A percentile compares a stretch with the other conserved stretches of the same genome.
Evolutionary conservation across 192 early-diverging fungal species (phyloP).

Genomic region (Backusella mclennaniae): DNA sequence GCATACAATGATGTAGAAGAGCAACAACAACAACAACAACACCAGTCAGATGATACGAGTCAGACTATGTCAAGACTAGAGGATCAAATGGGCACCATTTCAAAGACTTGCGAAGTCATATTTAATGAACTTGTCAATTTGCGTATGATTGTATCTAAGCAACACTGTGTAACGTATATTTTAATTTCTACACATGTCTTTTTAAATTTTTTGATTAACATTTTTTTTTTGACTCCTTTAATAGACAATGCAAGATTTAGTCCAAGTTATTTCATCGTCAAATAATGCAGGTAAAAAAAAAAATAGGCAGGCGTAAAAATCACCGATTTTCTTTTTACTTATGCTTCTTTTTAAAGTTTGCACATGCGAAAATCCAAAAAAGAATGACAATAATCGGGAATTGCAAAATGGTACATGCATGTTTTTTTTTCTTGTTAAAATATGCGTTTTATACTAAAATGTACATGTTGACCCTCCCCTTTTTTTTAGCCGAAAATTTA

Average conservation of each 20-base stretch:
- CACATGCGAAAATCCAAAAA: not conserved
- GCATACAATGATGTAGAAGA: not conserved
- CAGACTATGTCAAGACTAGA: conserved; percentile 16
- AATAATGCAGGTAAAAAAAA: not conserved
- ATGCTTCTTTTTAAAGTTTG: conserved; percentile 1
- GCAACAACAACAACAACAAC: not conserved
- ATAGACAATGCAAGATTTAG: conserved; percentile 27
- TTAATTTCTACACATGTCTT: not conserved
- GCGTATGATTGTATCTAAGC: conserved; percentile 10
- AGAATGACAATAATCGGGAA: conserved; percentile 2
- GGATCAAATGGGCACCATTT: conserved; percentile 11
- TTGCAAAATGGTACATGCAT: conserved; percentile 8
- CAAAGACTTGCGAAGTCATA: conserved; percentile 7
- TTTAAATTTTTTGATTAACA: not conserved
- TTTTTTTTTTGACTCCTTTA: not conserved
- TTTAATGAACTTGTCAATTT: conserved; percentile 11
- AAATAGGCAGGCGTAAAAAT: not conserved
- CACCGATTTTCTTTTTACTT: not conserved
- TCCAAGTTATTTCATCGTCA: not conserved
- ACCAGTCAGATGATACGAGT: not conserved
- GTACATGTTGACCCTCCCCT: no score
- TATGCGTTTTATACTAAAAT: not conserved
- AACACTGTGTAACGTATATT: conserved; percentile 20
- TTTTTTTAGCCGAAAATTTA: conserved; percentile 10
- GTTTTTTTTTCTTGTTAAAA: not conserved